Conservation (phyloP, 2,329 filamentous ascomycete species). For the Fusarium duplospermum region DNA sequence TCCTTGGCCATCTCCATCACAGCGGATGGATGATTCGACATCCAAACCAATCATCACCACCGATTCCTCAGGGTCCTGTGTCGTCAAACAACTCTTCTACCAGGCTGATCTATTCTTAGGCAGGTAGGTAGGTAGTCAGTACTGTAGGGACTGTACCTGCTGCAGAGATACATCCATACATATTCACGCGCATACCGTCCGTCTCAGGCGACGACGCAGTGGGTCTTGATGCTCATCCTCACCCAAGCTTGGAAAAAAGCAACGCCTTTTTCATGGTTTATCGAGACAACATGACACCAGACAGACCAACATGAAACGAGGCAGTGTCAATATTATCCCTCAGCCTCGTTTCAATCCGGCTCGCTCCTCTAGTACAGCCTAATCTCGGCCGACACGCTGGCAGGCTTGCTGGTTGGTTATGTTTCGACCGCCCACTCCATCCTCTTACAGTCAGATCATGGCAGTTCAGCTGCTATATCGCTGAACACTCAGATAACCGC, state of each 20-base stretch:
- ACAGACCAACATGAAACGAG: slow-evolving; percentile 10
- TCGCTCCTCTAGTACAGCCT: not conserved
- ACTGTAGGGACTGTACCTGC: not conserved
- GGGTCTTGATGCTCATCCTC: not conserved
- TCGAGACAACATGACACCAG: slow-evolving; percentile 13
- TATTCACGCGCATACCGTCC: slow-evolving; percentile 2
- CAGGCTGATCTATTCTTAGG: slow-evolving; percentile 2
- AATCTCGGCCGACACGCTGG: not conserved
- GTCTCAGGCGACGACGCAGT: slow-evolving; percentile 5
- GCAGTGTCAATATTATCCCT: not conserved
- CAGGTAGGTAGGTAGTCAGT: not conserved
- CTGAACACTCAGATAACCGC: not conserved
- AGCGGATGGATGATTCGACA: not conserved
- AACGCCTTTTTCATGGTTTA: not conserved
- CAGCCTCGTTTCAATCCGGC: slow-evolving; percentile 12
- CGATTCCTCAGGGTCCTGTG: not conserved
- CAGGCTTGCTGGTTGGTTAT: slow-evolving; percentile 6
- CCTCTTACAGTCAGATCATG: slow-evolving; percentile 3
- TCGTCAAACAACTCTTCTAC: not conserved
- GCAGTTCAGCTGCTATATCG: not conserved
- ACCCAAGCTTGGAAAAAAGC: not conserved
- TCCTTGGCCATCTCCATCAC: not conserved
- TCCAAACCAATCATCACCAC: not conserved
- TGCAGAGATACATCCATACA: slow-evolving; percentile 2
- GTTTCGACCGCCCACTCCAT: not conserved